phyloP scores from a whole-genome alignment of 1,139 yeast genomes.

The Saccharomyces hybrid region DNA sequence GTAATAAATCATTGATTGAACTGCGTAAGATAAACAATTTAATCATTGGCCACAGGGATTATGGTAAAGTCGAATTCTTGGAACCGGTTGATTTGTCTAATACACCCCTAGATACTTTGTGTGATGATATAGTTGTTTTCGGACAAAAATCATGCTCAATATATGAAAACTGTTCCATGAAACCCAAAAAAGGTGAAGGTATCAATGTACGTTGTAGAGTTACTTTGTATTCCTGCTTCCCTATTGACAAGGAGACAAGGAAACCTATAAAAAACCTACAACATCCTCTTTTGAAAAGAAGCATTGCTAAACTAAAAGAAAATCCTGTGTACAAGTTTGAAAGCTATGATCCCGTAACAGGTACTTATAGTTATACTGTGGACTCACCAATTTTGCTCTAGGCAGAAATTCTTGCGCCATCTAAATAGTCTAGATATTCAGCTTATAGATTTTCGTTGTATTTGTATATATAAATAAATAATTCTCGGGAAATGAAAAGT shows the following conservation, averaged over 20 bases:
- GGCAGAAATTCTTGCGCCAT: conserved; percentile 8
- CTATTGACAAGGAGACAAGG: conserved; percentile 61
- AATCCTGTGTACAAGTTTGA: conserved; percentile 57
- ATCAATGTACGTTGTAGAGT: conserved; percentile 69
- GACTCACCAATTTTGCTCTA: conserved; percentile 3
- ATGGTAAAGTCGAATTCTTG: conserved; percentile 66
- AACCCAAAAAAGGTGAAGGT: conserved; percentile 76
- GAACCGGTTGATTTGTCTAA: conserved; percentile 77
- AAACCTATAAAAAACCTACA: conserved; percentile 57
- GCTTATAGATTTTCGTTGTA: not conserved
- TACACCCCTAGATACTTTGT: conserved; percentile 51
- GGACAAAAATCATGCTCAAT: conserved; percentile 54
- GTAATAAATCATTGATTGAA: conserved; percentile 51
- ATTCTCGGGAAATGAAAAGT: not conserved
- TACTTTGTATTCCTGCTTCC: conserved; percentile 72
- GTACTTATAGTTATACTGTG: conserved; percentile 71
- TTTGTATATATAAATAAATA: not conserved
- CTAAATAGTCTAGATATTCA: conserved; percentile 4
- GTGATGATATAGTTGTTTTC: conserved; percentile 58
- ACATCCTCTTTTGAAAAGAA: conserved; percentile 62
- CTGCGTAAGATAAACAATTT: conserved; percentile 56
- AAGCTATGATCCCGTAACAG: conserved; percentile 70
- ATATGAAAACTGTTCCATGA: conserved; percentile 59
- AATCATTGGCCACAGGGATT: conserved; percentile 70
- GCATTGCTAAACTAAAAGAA: conserved; percentile 57